A percentile compares a stretch with the other conserved stretches of the same genome.
phyloP scores from a whole-genome alignment of 2,329 filamentous ascomycete species.

The Malbranchea cinnamomea region DNA sequence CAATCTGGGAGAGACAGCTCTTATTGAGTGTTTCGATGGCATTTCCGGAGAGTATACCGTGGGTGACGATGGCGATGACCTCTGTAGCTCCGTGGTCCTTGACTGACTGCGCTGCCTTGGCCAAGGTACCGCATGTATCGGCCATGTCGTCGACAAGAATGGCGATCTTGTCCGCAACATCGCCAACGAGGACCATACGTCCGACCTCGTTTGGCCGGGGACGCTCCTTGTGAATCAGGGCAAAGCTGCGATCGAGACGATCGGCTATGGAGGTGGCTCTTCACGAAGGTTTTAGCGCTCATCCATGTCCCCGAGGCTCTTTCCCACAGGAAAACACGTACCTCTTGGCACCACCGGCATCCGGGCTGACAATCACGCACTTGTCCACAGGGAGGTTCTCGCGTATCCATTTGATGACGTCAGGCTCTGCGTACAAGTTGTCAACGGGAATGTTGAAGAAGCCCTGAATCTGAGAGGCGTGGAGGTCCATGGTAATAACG shows the following conservation, averaged over 20 bases:
- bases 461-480: slow-evolving; percentile 92
- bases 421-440: slow-evolving; percentile 63
- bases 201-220: slow-evolving; percentile 33
- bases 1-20: slow-evolving; percentile 79
- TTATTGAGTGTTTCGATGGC: slow-evolving; percentile 89
- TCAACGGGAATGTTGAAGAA: slow-evolving; percentile 99
- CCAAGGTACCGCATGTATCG: slow-evolving; percentile 95
- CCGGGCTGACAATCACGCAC: slow-evolving; percentile 86
- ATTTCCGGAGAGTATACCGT: slow-evolving; percentile 89
- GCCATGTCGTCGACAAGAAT: slow-evolving; percentile 90
- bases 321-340: no score
- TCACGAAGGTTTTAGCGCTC: no score
- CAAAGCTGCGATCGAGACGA: slow-evolving; percentile 83
- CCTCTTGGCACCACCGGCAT: slow-evolving; percentile 93
- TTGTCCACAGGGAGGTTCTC: slow-evolving; percentile 72
- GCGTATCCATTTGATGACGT: slow-evolving; percentile 52
- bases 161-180: slow-evolving; percentile 64
- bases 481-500: slow-evolving; percentile 93
- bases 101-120: slow-evolving; percentile 85
- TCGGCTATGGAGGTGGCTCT: slow-evolving; percentile 92
- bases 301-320: no score
- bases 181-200: slow-evolving; percentile 89
- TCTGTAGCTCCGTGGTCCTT: slow-evolving; percentile 83
- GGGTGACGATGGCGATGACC: slow-evolving; percentile 84
- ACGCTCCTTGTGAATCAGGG: slow-evolving; percentile 88